Conservation (phyloP, 805 yeast genomes). For the Starmerella bombicola region DNA sequence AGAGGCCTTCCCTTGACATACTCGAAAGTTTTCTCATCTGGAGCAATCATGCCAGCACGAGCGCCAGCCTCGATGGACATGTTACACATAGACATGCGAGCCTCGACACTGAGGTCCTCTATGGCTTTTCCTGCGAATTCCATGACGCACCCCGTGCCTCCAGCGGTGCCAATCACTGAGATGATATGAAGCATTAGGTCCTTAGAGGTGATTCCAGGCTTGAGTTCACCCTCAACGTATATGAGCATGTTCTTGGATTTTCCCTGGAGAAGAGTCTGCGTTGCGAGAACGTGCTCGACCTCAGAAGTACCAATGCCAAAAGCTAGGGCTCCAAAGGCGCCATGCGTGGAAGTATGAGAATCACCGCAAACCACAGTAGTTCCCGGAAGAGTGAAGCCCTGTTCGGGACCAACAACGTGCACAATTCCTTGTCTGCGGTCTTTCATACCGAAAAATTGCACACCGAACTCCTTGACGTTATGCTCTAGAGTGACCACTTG, state of each 20-base stretch:
- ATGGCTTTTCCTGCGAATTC: constrained; percentile 96
- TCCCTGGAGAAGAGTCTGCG: constrained; percentile 84
- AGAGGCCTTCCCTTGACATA: constrained; percentile 89
- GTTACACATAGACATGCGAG: constrained; percentile 98
- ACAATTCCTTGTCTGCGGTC: constrained; percentile 96
- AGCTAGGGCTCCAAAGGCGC: constrained; percentile 95
- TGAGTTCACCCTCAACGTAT: constrained; percentile 67
- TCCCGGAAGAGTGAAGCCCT: constrained; percentile 96
- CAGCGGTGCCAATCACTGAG: constrained; percentile 96
- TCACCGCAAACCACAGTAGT: constrained; percentile 99
- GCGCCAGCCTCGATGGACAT: constrained; percentile 99
- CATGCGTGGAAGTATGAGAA: constrained; percentile 97
- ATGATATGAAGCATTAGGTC: constrained; percentile 89
- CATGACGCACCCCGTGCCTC: constrained; percentile 95
- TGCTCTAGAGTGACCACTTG: constrained; percentile 89
- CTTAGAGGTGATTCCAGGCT: constrained; percentile 88
- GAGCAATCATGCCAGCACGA: constrained; percentile 97
- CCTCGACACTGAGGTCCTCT: constrained; percentile 83
- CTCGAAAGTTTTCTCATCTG: constrained; percentile 78
- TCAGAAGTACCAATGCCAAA: constrained; percentile 99
- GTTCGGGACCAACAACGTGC: constrained; percentile 97
- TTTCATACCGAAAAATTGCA: constrained; percentile 87
- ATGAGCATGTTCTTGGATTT: constrained; percentile 95
- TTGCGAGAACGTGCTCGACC: constrained; percentile 96
- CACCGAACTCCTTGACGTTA: constrained; percentile 79